Conservation (phyloP, 768 basidiomycete species). For the Boletus sp. region DNA sequence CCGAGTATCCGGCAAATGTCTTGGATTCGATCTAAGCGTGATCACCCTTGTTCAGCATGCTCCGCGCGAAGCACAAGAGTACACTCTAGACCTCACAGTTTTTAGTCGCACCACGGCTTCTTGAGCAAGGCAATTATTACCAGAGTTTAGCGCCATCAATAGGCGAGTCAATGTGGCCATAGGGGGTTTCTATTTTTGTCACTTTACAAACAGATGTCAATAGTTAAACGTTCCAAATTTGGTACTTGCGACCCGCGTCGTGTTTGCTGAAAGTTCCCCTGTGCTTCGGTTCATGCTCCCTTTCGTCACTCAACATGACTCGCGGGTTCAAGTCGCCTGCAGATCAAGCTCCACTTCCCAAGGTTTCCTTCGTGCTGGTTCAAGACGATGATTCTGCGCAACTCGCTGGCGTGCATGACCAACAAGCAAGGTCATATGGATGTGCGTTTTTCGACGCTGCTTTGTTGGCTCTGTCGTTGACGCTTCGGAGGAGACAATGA, state of each 20-base stretch:
- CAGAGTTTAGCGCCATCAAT: not conserved
- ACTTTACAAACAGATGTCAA: slow-evolving; percentile 13
- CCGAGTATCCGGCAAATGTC: not conserved
- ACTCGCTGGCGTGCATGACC: slow-evolving; percentile 61
- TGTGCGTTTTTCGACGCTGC: slow-evolving; percentile 46
- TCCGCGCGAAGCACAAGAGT: not conserved
- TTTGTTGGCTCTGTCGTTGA: slow-evolving; percentile 4
- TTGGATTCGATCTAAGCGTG: not conserved
- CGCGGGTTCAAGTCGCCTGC: slow-evolving; percentile 37
- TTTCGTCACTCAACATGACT: slow-evolving; percentile 30
- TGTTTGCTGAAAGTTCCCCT: slow-evolving; percentile 11
- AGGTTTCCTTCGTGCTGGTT: slow-evolving; percentile 63
- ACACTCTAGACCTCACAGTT: not conserved
- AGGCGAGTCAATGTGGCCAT: not conserved
- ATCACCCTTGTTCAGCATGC: not conserved
- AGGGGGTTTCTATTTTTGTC: slow-evolving; percentile 13
- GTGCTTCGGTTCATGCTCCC: slow-evolving; percentile 8
- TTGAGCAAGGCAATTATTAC: not conserved
- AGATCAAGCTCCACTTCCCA: slow-evolving; percentile 48
- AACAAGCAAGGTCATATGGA: slow-evolving; percentile 64
- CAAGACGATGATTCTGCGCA: slow-evolving; percentile 60
- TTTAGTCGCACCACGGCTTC: not conserved
- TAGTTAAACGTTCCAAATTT: slow-evolving; percentile 15
- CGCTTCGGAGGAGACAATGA: slow-evolving; percentile 50
- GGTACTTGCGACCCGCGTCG: slow-evolving; percentile 15